Evolutionary conservation across 1,284 basidiomycete species (phyloP).

Genomic region (Cryptococcus sp.): DNA sequence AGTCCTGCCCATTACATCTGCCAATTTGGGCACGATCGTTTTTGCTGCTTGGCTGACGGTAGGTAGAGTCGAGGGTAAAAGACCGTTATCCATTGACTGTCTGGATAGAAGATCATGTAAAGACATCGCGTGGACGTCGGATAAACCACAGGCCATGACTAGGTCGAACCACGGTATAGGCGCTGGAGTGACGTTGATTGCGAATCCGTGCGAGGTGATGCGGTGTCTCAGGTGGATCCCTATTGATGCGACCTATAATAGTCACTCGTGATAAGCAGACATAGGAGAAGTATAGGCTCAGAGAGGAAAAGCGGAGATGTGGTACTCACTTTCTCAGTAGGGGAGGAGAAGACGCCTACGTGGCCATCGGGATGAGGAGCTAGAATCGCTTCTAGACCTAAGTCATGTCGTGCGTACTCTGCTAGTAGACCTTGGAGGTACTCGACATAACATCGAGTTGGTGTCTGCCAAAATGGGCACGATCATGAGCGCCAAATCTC

Average conservation of each 20-base stretch:
- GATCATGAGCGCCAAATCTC: background rate
- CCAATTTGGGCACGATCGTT: too few species aligned
- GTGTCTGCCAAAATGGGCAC: conserved; percentile 37
- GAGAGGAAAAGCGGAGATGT: background rate
- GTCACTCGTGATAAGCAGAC: background rate
- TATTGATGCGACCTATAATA: conserved; percentile 82
- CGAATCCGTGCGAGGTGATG: conserved; percentile 92
- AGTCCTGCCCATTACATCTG: too few species aligned
- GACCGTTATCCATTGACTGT: too few species aligned
- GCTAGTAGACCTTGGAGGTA: conserved; percentile 53
- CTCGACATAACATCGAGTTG: conserved; percentile 57
- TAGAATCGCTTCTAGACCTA: conserved; percentile 33
- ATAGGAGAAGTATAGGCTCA: background rate
- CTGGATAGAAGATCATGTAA: conserved; percentile 40
- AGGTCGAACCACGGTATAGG: conserved; percentile 80
- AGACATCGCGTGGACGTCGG: conserved; percentile 69
- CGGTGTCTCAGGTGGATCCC: conserved; percentile 95
- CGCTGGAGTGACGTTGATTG: conserved; percentile 82
- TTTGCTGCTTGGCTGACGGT: too few species aligned
- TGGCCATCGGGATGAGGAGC: conserved; percentile 55
- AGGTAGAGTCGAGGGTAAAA: too few species aligned
- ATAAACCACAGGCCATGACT: conserved; percentile 89
- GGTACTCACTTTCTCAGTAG: conserved; percentile 46
- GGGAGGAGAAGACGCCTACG: conserved; percentile 51
- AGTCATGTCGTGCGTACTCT: conserved; percentile 35